These are phyloP conservation scores for Talaromyces proteolyticus DNA, from an alignment of 495 filamentous ascomycete genomes.

Conservation along the genomic window DNA sequence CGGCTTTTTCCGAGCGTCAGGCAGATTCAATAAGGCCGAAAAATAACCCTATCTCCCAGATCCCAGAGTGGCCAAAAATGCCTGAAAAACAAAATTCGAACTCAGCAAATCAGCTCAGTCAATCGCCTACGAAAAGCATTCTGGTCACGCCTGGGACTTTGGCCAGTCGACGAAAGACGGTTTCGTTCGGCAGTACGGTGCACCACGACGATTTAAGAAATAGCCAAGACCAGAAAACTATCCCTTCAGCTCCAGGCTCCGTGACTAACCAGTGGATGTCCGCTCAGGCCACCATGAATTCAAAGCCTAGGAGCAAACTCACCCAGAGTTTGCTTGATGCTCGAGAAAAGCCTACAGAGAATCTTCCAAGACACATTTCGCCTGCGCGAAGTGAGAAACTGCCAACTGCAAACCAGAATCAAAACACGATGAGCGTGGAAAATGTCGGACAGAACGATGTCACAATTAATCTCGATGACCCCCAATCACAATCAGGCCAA, in stretches of 20 bases:
- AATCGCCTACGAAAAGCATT: conserved; percentile 73
- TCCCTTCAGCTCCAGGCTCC: conserved; percentile 45
- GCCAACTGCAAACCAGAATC: conserved; percentile 13
- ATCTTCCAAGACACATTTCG: conserved; percentile 10
- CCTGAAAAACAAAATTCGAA: conserved; percentile 18
- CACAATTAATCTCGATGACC: conserved; percentile 72
- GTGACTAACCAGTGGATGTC: conserved; percentile 60
- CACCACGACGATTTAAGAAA: conserved; percentile 51
- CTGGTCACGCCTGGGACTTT: conserved; percentile 85
- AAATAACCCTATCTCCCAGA: not conserved
- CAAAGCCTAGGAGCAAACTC: conserved; percentile 37
- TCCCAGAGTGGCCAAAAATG: conserved; percentile 5
- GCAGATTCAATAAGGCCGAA: conserved; percentile 9
- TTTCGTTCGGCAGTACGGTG: conserved; percentile 77
- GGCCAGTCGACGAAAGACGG: conserved; percentile 74
- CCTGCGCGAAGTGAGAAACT: conserved; percentile 3
- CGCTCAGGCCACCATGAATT: conserved; percentile 43
- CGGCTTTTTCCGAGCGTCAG: conserved; percentile 15
- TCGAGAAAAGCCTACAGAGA: conserved; percentile 28
- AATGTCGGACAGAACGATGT: conserved; percentile 44
- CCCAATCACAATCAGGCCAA: conserved; percentile 76
- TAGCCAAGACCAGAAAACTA: conserved; percentile 25
- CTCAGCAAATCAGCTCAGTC: conserved; percentile 24
- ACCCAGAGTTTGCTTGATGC: conserved; percentile 41
- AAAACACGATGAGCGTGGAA: not conserved